These are phyloP conservation scores for Silybum marianum DNA, from an alignment of 129 eudicot species.

Conservation along the genomic window DNA sequence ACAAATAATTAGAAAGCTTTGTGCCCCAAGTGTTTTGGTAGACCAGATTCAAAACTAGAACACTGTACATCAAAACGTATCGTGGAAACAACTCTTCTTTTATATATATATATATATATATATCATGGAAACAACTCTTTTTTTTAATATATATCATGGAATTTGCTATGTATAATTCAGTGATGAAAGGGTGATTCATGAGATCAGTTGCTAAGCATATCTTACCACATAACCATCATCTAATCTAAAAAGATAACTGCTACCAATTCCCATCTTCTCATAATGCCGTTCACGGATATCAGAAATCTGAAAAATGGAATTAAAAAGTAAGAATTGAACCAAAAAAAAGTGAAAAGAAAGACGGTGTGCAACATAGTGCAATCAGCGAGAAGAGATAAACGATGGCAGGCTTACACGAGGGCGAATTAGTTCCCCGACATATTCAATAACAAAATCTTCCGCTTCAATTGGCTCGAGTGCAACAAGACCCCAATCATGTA, in stretches of 20 bases:
- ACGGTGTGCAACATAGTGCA: conserved; percentile 2
- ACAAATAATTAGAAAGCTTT: background rate
- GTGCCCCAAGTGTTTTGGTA: background rate
- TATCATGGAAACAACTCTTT: background rate
- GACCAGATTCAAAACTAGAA: background rate
- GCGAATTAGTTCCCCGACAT: conserved; percentile 96
- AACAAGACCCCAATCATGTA: conserved; percentile 99
- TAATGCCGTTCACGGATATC: conserved; percentile 90
- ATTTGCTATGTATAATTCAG: background rate
- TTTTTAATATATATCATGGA: background rate
- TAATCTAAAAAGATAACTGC: conserved; percentile 96
- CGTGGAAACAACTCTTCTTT: background rate
- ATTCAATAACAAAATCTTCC: conserved; percentile 97
- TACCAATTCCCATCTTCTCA: conserved; percentile 98
- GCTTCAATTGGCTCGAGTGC: conserved; percentile 96
- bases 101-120: too few species aligned
- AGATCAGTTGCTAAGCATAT: conserved; percentile 20
- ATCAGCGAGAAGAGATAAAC: background rate
- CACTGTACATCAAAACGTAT: background rate
- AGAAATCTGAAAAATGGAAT: conserved; percentile 57
- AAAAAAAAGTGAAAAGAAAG: background rate
- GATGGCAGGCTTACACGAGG: conserved; percentile 58
- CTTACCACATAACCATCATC: conserved; percentile 99
- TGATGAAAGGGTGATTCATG: conserved; percentile 1
- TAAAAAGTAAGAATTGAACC: background rate